These are phyloP conservation scores for Suillus discolor DNA, from an alignment of 768 basidiomycete genomes.

Conservation along the genomic window DNA sequence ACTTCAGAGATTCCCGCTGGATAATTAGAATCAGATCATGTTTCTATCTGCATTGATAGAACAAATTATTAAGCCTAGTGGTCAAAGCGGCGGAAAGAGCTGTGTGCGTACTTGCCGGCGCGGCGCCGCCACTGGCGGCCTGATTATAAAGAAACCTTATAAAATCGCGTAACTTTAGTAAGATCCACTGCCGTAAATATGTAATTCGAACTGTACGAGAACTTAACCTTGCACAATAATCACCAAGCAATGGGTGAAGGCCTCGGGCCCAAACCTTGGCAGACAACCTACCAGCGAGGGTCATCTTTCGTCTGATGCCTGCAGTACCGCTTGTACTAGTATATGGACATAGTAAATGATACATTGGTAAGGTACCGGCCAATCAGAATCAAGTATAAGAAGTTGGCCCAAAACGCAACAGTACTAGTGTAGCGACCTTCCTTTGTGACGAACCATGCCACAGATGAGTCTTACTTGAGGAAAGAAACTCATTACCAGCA, in stretches of 20 bases:
- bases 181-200: not conserved
- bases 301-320: slow-evolving; percentile 66
- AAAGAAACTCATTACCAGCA: slow-evolving; percentile 45
- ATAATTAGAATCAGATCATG: too few species aligned
- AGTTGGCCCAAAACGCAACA: slow-evolving; percentile 62
- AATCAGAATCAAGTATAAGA: slow-evolving; percentile 69
- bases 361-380: slow-evolving; percentile 68
- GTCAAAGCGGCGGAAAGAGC: too few species aligned
- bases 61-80: too few species aligned
- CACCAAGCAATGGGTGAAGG: slow-evolving; percentile 65
- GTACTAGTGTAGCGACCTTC: slow-evolving; percentile 53
- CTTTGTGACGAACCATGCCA: not conserved
- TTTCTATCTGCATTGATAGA: too few species aligned
- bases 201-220: slow-evolving; percentile 21
- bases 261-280: slow-evolving; percentile 63
- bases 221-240: slow-evolving; percentile 61
- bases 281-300: slow-evolving; percentile 62
- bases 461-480: slow-evolving; percentile 43
- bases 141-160: too few species aligned
- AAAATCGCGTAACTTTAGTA: not conserved
- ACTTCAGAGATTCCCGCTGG: too few species aligned
- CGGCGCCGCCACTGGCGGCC: too few species aligned
- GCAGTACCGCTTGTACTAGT: slow-evolving; percentile 62
- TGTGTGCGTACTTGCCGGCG: too few species aligned
- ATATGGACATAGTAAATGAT: slow-evolving; percentile 67